These are phyloP conservation scores for Manihot esculenta DNA, from an alignment of 441 rosid species.

Conservation along the genomic window DNA sequence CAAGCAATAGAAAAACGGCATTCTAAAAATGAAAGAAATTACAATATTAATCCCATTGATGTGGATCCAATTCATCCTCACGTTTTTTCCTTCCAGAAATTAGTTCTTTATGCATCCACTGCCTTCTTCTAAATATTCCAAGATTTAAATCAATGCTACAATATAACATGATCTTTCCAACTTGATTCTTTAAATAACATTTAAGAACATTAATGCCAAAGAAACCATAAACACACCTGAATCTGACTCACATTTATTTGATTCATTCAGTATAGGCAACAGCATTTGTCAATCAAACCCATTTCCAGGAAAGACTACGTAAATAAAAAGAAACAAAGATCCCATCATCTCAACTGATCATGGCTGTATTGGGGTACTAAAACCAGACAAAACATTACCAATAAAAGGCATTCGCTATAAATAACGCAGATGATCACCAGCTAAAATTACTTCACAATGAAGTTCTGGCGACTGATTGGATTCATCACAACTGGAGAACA, in stretches of 20 bases:
- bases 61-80: too few relatives aligned
- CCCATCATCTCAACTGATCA: slow-evolving; percentile 2
- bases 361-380: slow-evolving; percentile 3
- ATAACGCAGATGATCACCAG: neutral
- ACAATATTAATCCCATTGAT: too few relatives aligned
- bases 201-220: neutral
- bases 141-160: too few relatives aligned
- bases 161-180: too few relatives aligned
- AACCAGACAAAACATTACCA: slow-evolving; percentile 16
- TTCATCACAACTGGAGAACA: slow-evolving; percentile 79
- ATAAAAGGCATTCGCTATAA: neutral
- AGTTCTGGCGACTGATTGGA: slow-evolving; percentile 85
- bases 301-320: slow-evolving; percentile 5
- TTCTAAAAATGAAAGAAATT: too few relatives aligned
- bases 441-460: slow-evolving; percentile 52
- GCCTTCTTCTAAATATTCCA: too few relatives aligned
- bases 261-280: neutral
- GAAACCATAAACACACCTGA: neutral
- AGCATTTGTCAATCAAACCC: neutral
- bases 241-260: slow-evolving; percentile 17
- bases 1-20: too few relatives aligned
- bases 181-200: too few relatives aligned
- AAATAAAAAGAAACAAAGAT: neutral
- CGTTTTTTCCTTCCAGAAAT: too few relatives aligned
- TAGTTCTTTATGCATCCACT: too few relatives aligned